phyloP scores from a whole-genome alignment of 192 early-diverging fungal species.

The Linnemannia hyalina region DNA sequence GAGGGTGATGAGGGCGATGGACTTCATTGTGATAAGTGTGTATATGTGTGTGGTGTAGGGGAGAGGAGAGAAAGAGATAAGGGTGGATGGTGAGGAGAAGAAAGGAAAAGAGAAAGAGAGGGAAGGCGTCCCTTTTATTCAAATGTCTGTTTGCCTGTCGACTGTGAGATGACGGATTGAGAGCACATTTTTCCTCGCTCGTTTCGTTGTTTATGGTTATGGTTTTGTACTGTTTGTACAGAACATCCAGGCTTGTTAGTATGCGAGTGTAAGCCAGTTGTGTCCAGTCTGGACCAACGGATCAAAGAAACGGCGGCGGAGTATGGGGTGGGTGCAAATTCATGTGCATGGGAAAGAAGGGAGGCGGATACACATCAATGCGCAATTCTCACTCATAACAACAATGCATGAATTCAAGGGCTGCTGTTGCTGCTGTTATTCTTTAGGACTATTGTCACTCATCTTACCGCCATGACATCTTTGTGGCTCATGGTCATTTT shows the following conservation, averaged over 20 bases:
- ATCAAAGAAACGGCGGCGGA: conserved; percentile 4
- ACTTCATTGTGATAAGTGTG: conserved; percentile 12
- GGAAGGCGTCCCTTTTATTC: too few species aligned
- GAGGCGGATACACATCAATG: too few species aligned
- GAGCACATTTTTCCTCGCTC: background rate
- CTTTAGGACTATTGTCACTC: too few species aligned
- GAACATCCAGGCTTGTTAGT: background rate
- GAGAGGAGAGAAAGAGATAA: background rate
- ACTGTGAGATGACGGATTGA: background rate
- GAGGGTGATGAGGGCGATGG: conserved; percentile 1
- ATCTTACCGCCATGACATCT: too few species aligned
- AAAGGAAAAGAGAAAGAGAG: background rate
- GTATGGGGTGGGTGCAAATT: too few species aligned
- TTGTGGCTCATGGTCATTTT: too few species aligned
- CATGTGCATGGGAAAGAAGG: too few species aligned
- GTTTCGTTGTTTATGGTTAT: background rate
- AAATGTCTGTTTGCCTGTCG: too few species aligned
- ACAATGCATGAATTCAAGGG: too few species aligned
- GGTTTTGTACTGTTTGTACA: background rate
- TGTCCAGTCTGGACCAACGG: background rate
- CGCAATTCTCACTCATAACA: too few species aligned
- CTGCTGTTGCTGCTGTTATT: too few species aligned
- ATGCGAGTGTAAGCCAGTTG: background rate
- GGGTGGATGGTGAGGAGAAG: background rate
- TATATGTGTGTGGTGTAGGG: background rate